Evolutionary conservation across 495 filamentous ascomycete genomes (phyloP), one percentile per base, ranked within the genome.

Genomic region (Penicillium fimorum): DNA sequence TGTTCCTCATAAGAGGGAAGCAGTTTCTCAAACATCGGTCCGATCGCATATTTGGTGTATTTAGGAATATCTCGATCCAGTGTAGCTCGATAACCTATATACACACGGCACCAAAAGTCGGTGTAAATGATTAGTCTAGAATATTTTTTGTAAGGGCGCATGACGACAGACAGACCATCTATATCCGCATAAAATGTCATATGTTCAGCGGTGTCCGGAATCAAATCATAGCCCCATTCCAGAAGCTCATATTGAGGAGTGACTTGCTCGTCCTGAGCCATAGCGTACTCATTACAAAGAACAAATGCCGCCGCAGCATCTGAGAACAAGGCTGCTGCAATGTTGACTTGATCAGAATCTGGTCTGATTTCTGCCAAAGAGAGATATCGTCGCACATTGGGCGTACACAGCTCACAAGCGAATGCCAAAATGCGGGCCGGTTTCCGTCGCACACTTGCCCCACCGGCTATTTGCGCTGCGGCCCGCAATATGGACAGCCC

Each of bases 271-370:
- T 27, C 25, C 25, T 47, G 30, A 4, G 57, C 52, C 50, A 68
- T 51, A 0, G 66, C 69, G 17, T 69, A 43, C 20, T 74, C 70
- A 63, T 88, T 88, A 57, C 77, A 80, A 5, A 88, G 60, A 7
- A 88, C 63, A 6, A 82, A 57, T 12, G 84, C 79, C 61, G 82
- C 78, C 29, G 82, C 85, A 61, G 82, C 85, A 69, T 87, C 85
- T 42, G 78, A 80, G 62, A 88, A 88, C 1, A 88, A 72, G 27
- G 81, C 79, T 10, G 75, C 69, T 3, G 80, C 85, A 53, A 88
- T 85, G 13, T 27, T 27, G 25, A 27, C 25, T 27, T 27, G 25
- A 27, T 27, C 25, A 27, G 25, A 27, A 27, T 27, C 6, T 27
- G 25, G 25, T 3, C 4, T 5, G 0, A 27, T 27, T 5, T 2